Conservation (phyloP, 2,329 filamentous ascomycete species). For the Sporothrix variecibatus region DNA sequence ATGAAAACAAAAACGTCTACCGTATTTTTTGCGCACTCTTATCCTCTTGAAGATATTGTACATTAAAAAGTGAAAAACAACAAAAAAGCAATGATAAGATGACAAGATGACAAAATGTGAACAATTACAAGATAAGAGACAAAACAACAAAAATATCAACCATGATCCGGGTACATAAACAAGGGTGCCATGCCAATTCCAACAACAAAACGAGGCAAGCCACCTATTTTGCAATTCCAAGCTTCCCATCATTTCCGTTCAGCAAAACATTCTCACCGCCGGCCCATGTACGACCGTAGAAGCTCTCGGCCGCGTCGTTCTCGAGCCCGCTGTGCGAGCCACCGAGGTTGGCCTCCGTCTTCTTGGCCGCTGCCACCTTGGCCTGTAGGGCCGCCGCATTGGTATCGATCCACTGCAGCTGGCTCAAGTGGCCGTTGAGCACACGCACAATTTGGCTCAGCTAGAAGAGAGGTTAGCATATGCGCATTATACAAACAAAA, state of each 20-base stretch:
- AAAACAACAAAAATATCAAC: constrained; percentile 7
- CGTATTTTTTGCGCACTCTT: neutral
- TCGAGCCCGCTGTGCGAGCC: constrained; percentile 61
- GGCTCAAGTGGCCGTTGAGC: constrained; percentile 87
- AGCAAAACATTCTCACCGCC: constrained; percentile 50
- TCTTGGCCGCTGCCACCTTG: constrained; percentile 81
- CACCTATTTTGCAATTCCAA: constrained; percentile 5
- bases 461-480: constrained; percentile 47
- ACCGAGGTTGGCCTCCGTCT: constrained; percentile 66
- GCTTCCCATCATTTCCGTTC: neutral
- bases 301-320: constrained; percentile 78
- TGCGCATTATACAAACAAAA: no score
- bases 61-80: neutral
- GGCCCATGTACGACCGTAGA: constrained; percentile 86
- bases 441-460: constrained; percentile 94
- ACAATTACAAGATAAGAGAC: neutral
- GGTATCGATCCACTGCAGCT: constrained; percentile 90
- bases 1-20: neutral
- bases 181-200: neutral
- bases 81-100: neutral
- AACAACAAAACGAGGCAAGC: neutral
- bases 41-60: neutral
- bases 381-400: constrained; percentile 78
- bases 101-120: neutral
- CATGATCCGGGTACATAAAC: neutral